Evolutionary conservation across 441 rosid genomes (phyloP), one percentile per base, ranked within the genome.

Genomic region (Omphalea diandra): DNA sequence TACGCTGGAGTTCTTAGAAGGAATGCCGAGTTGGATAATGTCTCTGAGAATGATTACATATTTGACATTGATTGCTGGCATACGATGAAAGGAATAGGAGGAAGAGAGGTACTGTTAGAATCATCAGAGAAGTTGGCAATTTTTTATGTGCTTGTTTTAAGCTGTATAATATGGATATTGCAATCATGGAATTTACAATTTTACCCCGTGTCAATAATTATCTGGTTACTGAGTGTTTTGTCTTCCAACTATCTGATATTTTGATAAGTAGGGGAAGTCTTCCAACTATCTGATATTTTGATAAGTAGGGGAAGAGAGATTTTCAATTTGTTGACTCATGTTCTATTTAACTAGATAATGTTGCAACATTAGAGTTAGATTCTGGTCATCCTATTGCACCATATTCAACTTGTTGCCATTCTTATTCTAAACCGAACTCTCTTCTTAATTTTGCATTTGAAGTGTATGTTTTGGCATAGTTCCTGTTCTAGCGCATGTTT

Each of bases 31-130:
- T 61, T 83, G 68, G 86, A 83, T 27, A 73, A 68, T 65, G 77
- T 71, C 43, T 79, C 76, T 14, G 82, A 76, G 73, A 87, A 87
- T 56, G 80, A 82, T 62, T 87, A 68, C 63, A 84, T 84, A 57
- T 87, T 84, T 69, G 88, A 87, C 29, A 83, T 87, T 60, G 88
- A 84, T 65, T 84, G 86, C 78, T 79, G 68, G 86, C 87, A 84
- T 15, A 86, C 88, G n/a, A 83, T 86, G 76, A 79, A 78, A 10
- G 87, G 73, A 60, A 72, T 83, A 6, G 88, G 80, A 4, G 81
- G 80, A 63, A 81, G 90, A 75, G 86, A 84, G 90, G 90, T 83
- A 74, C 10, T 26, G 1, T n/a, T 61, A 38, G 1, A 62, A 14
- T n/a, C n/a, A 40, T 3, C 50, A 5, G 54, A 50, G 26, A 50